Conservation (phyloP, 2,329 filamentous ascomycete genomes). For the Monilinia polystroma region DNA sequence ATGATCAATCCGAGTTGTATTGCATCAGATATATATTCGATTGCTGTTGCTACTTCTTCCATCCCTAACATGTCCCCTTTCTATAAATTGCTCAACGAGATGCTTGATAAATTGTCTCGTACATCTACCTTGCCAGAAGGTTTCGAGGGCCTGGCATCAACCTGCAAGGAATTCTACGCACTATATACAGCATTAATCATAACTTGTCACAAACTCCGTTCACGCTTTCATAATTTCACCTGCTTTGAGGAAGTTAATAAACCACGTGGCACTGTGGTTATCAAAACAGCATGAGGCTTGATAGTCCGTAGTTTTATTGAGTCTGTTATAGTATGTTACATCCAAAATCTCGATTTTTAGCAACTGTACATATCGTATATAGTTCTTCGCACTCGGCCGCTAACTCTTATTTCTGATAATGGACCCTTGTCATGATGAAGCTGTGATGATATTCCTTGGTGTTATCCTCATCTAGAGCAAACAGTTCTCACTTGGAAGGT, state of each 20-base stretch:
- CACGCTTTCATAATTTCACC: background rate
- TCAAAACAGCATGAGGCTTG: background rate
- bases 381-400: background rate
- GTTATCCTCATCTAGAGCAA: background rate
- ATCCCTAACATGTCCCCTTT: background rate
- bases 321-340: background rate
- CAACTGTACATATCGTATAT: background rate
- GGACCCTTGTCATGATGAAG: background rate
- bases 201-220: background rate
- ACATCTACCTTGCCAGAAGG: background rate
- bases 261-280: background rate
- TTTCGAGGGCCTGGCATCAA: background rate
- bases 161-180: background rate
- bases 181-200: background rate
- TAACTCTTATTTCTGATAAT: background rate
- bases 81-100: background rate
- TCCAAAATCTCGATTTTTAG: background rate
- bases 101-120: constrained; percentile 1
- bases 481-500: background rate
- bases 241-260: background rate
- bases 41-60: background rate
- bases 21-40: background rate
- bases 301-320: background rate
- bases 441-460: background rate
- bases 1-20: constrained; percentile 2